Evolutionary conservation across 345 rosid genomes (phyloP).

Genomic region (Eutrema japonicum): DNA sequence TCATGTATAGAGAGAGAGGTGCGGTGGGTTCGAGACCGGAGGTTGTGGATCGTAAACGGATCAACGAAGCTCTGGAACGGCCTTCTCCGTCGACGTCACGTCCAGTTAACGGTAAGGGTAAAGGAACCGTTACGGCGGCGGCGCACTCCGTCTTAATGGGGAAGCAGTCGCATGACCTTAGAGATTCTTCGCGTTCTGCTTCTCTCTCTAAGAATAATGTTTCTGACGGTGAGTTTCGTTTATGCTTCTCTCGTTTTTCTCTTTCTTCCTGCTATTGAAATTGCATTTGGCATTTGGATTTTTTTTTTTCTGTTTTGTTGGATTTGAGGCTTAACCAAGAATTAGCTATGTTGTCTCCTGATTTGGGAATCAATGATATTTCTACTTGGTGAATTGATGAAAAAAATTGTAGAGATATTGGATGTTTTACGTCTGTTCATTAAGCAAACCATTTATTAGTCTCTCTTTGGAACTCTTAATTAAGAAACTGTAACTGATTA

Average conservation of each 20-base stretch:
- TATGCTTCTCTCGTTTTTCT: neutral
- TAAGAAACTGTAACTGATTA: constrained; percentile 19
- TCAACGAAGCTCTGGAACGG: constrained; percentile 74
- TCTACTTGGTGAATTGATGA: neutral
- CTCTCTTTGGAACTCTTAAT: neutral
- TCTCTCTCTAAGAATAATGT: constrained; percentile 58
- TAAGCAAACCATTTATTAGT: neutral
- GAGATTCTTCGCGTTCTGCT: constrained; percentile 58
- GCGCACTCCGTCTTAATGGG: constrained; percentile 48
- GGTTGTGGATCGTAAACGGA: constrained; percentile 77
- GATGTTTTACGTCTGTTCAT: too few species aligned
- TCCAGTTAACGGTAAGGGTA: constrained; percentile 63
- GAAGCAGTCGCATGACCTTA: constrained; percentile 60
- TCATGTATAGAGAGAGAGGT: constrained; percentile 53
- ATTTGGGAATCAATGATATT: constrained; percentile 19
- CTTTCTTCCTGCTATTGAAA: neutral
- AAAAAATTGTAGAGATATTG: too few species aligned
- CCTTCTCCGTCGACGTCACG: constrained; percentile 82
- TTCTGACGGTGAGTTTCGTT: constrained; percentile 58
- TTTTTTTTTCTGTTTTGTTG: neutral
- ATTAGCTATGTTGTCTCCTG: constrained; percentile 2
- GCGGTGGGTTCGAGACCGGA: constrained; percentile 66
- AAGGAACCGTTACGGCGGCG: constrained; percentile 39
- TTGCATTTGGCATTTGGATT: neutral
- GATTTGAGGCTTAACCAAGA: constrained; percentile 1